These are phyloP conservation scores for Hypoxylon trugodes DNA, from an alignment of 495 filamentous ascomycete genomes.

Conservation along the genomic window DNA sequence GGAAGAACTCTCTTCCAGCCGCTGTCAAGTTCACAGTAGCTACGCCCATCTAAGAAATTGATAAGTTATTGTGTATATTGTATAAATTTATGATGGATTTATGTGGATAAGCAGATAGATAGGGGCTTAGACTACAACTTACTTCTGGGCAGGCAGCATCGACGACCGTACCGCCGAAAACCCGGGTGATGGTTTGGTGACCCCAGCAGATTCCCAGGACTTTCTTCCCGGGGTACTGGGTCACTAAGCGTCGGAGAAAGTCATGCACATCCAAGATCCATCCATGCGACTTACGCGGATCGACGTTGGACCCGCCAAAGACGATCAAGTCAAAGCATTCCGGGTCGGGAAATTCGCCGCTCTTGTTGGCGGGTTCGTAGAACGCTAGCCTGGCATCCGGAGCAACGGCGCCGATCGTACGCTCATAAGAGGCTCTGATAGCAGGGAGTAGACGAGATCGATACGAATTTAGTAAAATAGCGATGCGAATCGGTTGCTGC, in stretches of 20 bases:
- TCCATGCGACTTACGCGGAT: conserved; percentile 51
- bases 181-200: conserved; percentile 54
- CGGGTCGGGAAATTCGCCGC: conserved; percentile 50
- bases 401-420: conserved; percentile 46
- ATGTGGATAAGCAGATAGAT: background rate
- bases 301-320: conserved; percentile 56
- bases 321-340: conserved; percentile 56
- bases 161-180: conserved; percentile 53
- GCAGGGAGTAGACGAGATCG: conserved; percentile 48
- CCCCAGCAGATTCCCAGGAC: conserved; percentile 59
- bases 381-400: conserved; percentile 45
- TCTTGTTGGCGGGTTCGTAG: conserved; percentile 54
- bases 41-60: conserved; percentile 48
- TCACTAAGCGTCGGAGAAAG: conserved; percentile 51
- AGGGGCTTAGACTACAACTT: conserved; percentile 1
- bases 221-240: conserved; percentile 50
- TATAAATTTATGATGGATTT: background rate
- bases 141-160: conserved; percentile 53
- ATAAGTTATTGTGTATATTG: background rate
- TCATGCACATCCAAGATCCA: conserved; percentile 57
- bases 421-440: conserved; percentile 52
- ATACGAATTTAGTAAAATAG: conserved; percentile 57
- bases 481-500: conserved; percentile 44
- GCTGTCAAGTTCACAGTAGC: conserved; percentile 48
- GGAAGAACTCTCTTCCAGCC: conserved; percentile 50